Conservation (phyloP, 1,139 yeast species). For the Diutina mesorugosa region DNA sequence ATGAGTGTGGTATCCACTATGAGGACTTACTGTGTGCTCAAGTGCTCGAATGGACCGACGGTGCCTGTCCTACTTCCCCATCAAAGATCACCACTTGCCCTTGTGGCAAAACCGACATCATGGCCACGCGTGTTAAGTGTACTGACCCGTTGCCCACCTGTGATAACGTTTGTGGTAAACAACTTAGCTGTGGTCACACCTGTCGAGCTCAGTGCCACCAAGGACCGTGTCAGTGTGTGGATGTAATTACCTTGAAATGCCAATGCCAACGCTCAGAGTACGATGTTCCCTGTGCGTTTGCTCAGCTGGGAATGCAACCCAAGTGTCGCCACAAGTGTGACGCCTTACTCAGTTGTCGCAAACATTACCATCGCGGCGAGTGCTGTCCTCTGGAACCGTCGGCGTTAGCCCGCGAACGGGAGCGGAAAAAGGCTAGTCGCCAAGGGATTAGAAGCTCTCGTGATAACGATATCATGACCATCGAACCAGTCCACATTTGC, state of each 20-base stretch:
- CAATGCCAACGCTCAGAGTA: slow-evolving; percentile 37
- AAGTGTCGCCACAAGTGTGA: slow-evolving; percentile 66
- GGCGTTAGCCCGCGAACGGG: slow-evolving; percentile 53
- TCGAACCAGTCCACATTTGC: slow-evolving; percentile 75
- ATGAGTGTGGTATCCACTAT: slow-evolving; percentile 58
- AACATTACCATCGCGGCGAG: slow-evolving; percentile 57
- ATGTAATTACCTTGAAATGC: slow-evolving; percentile 32
- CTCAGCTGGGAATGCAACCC: slow-evolving; percentile 39
- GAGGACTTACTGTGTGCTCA: slow-evolving; percentile 53
- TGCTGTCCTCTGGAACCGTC: slow-evolving; percentile 62
- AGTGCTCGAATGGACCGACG: slow-evolving; percentile 17
- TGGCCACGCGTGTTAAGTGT: slow-evolving; percentile 36
- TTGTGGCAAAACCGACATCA: slow-evolving; percentile 47
- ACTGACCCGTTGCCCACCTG: slow-evolving; percentile 74
- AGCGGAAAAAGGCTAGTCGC: slow-evolving; percentile 35
- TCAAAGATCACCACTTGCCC: slow-evolving; percentile 48
- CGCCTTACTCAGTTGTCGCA: slow-evolving; percentile 64
- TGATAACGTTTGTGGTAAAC: slow-evolving; percentile 47
- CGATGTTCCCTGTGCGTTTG: slow-evolving; percentile 51
- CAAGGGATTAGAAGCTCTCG: slow-evolving; percentile 24
- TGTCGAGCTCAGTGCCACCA: slow-evolving; percentile 65
- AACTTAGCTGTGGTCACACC: slow-evolving; percentile 56
- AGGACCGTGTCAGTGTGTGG: slow-evolving; percentile 61
- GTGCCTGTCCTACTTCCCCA: slow-evolving; percentile 54
- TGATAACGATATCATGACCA: slow-evolving; percentile 36